Percentiles rank a stretch among this genome's conserved stretches.
These are phyloP conservation scores for Coffea canephora DNA, from an alignment of 257 asterid species.

Conservation along the genomic window DNA sequence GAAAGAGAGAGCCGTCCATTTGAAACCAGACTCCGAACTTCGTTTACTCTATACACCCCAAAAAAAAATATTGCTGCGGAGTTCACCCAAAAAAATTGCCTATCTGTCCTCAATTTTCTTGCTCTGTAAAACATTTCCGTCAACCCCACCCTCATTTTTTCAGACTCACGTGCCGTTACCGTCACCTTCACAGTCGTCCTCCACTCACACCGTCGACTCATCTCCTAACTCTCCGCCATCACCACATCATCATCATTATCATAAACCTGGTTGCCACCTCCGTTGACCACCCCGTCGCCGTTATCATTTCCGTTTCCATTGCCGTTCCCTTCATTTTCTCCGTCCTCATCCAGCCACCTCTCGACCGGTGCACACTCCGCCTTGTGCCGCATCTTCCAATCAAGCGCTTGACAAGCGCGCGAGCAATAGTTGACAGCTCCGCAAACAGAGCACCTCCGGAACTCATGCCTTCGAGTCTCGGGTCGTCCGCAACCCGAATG, in stretches of 20 bases:
- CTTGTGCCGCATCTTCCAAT: slow-evolving; percentile 92
- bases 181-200: slow-evolving; percentile 47
- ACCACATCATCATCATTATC: slow-evolving; percentile 9
- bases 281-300: slow-evolving; percentile 28
- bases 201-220: slow-evolving; percentile 4
- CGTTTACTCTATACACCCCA: slow-evolving; percentile 14
- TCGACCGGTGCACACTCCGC: slow-evolving; percentile 66
- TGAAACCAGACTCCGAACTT: slow-evolving; percentile 4
- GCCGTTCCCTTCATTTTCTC: slow-evolving; percentile 26
- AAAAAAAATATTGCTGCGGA: slow-evolving; percentile 11
- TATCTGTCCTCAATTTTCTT: slow-evolving; percentile 5
- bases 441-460: slow-evolving; percentile 87
- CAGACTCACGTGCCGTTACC: slow-evolving; percentile 62
- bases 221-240: slow-evolving; percentile 25
- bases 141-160: not conserved
- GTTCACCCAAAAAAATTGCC: slow-evolving; percentile 41
- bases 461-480: slow-evolving; percentile 82
- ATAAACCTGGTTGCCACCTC: slow-evolving; percentile 1
- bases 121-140: not conserved
- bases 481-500: slow-evolving; percentile 91
- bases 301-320: slow-evolving; percentile 13
- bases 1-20: not conserved
- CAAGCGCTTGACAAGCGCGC: slow-evolving; percentile 95
- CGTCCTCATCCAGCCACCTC: slow-evolving; percentile 40
- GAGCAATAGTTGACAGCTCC: slow-evolving; percentile 93